These are phyloP conservation scores for Leishmania gerbilli DNA, from an alignment of 208 protist genomes.

Conservation along the genomic window DNA sequence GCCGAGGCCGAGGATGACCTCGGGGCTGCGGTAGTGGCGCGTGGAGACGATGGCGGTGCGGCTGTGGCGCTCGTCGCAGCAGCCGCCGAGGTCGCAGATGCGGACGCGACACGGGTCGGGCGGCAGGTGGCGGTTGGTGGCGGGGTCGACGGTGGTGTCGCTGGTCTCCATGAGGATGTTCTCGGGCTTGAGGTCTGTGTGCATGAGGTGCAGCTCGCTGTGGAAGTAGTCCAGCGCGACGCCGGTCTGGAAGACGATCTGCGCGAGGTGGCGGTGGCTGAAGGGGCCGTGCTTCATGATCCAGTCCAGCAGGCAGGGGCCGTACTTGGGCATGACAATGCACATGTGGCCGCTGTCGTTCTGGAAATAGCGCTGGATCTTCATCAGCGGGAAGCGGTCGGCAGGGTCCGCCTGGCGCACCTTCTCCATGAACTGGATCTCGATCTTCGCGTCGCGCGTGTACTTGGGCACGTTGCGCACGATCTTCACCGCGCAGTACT, in stretches of 20 bases:
- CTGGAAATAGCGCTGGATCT: constrained; percentile 83
- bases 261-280: constrained; percentile 69
- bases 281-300: constrained; percentile 80
- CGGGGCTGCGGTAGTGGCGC: constrained; percentile 72
- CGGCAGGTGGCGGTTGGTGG: constrained; percentile 38
- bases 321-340: constrained; percentile 74
- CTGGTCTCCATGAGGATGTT: constrained; percentile 81
- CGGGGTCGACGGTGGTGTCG: constrained; percentile 79
- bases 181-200: constrained; percentile 86
- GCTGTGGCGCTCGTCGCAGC: constrained; percentile 41
- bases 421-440: constrained; percentile 88
- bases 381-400: constrained; percentile 79
- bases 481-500: constrained; percentile 91
- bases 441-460: constrained; percentile 85
- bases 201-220: constrained; percentile 71
- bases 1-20: constrained; percentile 74
- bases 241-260: constrained; percentile 78
- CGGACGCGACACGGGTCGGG: constrained; percentile 55
- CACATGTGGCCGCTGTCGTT: constrained; percentile 85
- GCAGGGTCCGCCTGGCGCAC: constrained; percentile 61
- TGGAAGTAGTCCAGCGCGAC: constrained; percentile 81
- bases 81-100: constrained; percentile 65
- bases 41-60: constrained; percentile 41
- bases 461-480: constrained; percentile 87
- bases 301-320: constrained; percentile 82